phyloP scores from a whole-genome alignment of 352 stramenopile genomes.

The Pythium myriotylum region DNA sequence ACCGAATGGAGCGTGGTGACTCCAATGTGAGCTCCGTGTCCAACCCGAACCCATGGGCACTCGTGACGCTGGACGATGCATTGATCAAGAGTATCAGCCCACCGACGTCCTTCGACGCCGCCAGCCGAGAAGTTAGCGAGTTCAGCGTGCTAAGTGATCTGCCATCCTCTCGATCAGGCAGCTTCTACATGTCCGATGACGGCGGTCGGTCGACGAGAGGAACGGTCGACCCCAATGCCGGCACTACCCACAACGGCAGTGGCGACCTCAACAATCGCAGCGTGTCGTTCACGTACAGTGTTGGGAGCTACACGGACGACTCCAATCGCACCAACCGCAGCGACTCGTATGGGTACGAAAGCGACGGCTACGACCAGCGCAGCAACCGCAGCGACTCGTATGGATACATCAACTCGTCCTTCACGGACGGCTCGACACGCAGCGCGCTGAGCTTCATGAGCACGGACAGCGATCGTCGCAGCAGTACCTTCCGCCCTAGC shows the following conservation, averaged over 20 bases:
- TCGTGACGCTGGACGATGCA: slow-evolving; percentile 10
- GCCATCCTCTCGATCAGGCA: slow-evolving; percentile 12
- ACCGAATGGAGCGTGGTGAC: slow-evolving; percentile 6
- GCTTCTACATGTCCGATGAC: slow-evolving; percentile 16
- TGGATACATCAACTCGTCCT: slow-evolving; percentile 13
- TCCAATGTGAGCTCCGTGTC: slow-evolving; percentile 20
- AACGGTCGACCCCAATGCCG: not conserved
- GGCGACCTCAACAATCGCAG: not conserved
- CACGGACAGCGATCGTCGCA: slow-evolving; percentile 7
- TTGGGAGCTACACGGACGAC: slow-evolving; percentile 1
- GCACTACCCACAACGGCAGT: slow-evolving; percentile 1
- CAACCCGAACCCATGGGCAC: slow-evolving; percentile 20
- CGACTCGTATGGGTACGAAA: slow-evolving; percentile 17
- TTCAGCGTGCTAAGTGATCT: slow-evolving; percentile 9
- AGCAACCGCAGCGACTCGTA: slow-evolving; percentile 18
- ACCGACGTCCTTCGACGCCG: slow-evolving; percentile 12
- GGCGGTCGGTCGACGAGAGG: slow-evolving; percentile 6
- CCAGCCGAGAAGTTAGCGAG: slow-evolving; percentile 12
- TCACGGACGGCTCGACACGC: slow-evolving; percentile 2
- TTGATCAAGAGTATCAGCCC: slow-evolving; percentile 3
- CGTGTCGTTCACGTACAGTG: not conserved
- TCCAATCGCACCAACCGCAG: slow-evolving; percentile 2
- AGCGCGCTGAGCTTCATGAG: slow-evolving; percentile 17
- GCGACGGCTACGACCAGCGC: not conserved
- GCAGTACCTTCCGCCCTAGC: slow-evolving; percentile 2